A percentile compares a stretch with the other conserved stretches of the same genome.
Conservation (phyloP, 2,329 filamentous ascomycete genomes). For the Orbilia brochopaga region DNA sequence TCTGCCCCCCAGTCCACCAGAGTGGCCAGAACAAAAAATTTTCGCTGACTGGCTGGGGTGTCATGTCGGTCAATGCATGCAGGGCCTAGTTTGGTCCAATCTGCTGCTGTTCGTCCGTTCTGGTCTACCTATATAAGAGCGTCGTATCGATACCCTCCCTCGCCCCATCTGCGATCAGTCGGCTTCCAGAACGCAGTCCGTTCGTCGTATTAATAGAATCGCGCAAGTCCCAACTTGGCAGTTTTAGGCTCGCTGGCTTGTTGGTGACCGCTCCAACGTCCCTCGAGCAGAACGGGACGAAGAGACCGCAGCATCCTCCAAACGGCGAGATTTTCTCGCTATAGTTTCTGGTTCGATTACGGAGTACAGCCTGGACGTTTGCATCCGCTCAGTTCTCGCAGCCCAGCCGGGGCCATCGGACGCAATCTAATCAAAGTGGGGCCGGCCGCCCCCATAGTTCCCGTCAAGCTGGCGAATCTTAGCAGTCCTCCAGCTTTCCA, state of each 20-base stretch:
- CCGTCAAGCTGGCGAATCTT: constrained; percentile 49
- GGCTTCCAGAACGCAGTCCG: not conserved
- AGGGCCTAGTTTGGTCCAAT: not conserved
- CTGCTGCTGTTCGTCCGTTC: not conserved
- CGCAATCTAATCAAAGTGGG: constrained; percentile 45
- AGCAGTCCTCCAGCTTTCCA: constrained; percentile 50
- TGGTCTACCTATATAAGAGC: constrained; percentile 3
- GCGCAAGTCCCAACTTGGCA: not conserved
- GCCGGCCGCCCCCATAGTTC: constrained; percentile 38
- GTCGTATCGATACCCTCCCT: constrained; percentile 18
- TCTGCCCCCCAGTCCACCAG: not conserved
- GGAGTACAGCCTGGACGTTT: constrained; percentile 25
- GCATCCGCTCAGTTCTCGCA: not conserved
- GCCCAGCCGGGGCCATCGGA: not conserved
- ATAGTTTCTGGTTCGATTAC: constrained; percentile 1
- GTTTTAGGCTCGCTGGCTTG: constrained; percentile 1
- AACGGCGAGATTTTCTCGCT: constrained; percentile 3
- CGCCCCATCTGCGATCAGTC: not conserved
- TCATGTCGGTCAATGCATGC: not conserved
- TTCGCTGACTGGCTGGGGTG: not conserved
- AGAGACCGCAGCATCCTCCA: not conserved
- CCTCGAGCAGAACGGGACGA: not conserved
- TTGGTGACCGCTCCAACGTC: not conserved
- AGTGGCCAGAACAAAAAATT: constrained; percentile 6
- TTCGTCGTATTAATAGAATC: constrained; percentile 1